phyloP scores from a whole-genome alignment of 1,284 basidiomycete genomes.

The Cutaneotrichosporon spelunceum region DNA sequence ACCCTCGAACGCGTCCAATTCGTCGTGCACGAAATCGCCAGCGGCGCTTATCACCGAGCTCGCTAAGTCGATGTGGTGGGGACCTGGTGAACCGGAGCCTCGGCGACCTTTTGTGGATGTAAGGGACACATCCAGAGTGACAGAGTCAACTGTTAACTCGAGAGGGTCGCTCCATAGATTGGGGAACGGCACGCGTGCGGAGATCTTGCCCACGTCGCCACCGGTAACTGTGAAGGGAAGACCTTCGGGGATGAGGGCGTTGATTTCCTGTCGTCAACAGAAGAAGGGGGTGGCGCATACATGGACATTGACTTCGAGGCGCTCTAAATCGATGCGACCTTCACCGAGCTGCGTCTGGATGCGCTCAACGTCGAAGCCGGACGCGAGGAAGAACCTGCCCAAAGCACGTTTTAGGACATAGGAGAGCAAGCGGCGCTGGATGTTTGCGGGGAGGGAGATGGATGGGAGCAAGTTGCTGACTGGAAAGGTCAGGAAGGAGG shows the following conservation, averaged over 20 bases:
- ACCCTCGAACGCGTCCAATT: slow-evolving; percentile 69
- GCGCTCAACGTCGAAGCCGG: slow-evolving; percentile 78
- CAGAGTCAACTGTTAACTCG: slow-evolving; percentile 58
- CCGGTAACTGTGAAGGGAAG: slow-evolving; percentile 67
- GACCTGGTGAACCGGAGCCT: not conserved
- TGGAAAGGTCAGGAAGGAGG: slow-evolving; percentile 39
- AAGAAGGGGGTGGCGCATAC: slow-evolving; percentile 51
- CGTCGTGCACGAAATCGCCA: slow-evolving; percentile 77
- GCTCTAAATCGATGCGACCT: slow-evolving; percentile 79
- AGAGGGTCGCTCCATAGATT: slow-evolving; percentile 49
- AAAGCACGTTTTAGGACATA: slow-evolving; percentile 79
- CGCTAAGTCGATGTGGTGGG: slow-evolving; percentile 58
- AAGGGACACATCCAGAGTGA: slow-evolving; percentile 65
- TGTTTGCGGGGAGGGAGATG: slow-evolving; percentile 67
- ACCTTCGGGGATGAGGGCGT: slow-evolving; percentile 61
- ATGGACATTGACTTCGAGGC: slow-evolving; percentile 72
- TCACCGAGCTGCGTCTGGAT: slow-evolving; percentile 89
- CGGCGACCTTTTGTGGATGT: slow-evolving; percentile 48
- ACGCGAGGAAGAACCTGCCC: slow-evolving; percentile 80
- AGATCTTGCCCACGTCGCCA: slow-evolving; percentile 69
- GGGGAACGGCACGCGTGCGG: slow-evolving; percentile 57
- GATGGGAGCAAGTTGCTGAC: slow-evolving; percentile 41
- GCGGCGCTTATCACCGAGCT: slow-evolving; percentile 75
- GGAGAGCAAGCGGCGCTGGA: slow-evolving; percentile 85
- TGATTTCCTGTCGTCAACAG: slow-evolving; percentile 64